Evolutionary conservation across 2,329 filamentous ascomycete genomes (phyloP), one percentile per base, ranked within the genome.

Genomic region (Mariannaea sp.): DNA sequence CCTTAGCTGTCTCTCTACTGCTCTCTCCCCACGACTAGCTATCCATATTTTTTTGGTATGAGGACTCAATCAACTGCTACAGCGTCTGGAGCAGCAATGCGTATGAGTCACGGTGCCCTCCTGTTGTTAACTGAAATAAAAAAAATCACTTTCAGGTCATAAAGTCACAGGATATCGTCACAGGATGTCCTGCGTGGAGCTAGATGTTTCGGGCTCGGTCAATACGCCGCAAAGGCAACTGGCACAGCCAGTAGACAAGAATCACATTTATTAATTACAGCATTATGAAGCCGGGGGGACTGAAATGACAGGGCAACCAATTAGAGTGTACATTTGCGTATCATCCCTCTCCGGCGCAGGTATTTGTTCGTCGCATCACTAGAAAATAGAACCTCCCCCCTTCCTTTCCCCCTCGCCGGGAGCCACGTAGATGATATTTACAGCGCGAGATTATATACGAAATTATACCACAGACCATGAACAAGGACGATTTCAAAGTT

Each of bases 261-360:
- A 70, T 72, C 74, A 73, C 68, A 75, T 68, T 74, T 73, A 65
- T 71, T 71, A 72, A 76, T 75, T 77, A 77, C 72, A 75, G 69
- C 68, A 72, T 71, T 72, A 74, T 67, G 70, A 72, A 73, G 68
- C 68, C n/a, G n/a, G n/a, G 71, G 65, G 73, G 69, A 70, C 71
- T 64, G n/a, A 67, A 67, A 69, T 68, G 61, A 66, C 66, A 70
- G 55, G 62, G 60, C 61, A 55, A 59, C 58, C 55, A 58, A 46
- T 56, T 59, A 54, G 51, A 55, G 54, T 51, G 50, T 63, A 63
- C 52, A 60, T 65, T n/a, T 39, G 55, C 61, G 65, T 47, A 62
- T 60, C 56, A 51, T 59, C 57, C 52, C 55, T 47, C 57, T 35
- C 59, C 40, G 49, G 22, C 29, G 39, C 43, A 43, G 43, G 20